phyloP scores from a whole-genome alignment of 176 grass and related monocot species.

The Oropetium thomaeum region DNA sequence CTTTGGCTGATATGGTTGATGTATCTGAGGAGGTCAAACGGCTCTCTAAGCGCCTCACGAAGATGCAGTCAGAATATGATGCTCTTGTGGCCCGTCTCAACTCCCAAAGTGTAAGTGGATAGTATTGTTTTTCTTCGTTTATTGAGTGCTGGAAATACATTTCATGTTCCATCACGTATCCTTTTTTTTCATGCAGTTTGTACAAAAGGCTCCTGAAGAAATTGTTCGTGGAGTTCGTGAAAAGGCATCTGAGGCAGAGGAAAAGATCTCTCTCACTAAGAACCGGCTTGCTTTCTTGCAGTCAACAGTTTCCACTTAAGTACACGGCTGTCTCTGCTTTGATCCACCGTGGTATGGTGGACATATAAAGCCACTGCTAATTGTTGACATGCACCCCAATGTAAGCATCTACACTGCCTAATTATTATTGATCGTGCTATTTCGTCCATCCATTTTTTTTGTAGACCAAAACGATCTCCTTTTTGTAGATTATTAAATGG shows the following conservation, averaged over 20 bases:
- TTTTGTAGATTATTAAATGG: too few relatives aligned
- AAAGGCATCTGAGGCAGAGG: slow-evolving; percentile 80
- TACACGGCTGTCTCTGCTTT: not conserved
- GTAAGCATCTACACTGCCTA: not conserved
- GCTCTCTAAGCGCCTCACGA: slow-evolving; percentile 81
- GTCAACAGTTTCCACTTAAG: slow-evolving; percentile 47
- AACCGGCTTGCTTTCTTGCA: slow-evolving; percentile 71
- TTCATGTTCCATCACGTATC: not conserved
- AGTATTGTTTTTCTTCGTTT: slow-evolving; percentile 4
- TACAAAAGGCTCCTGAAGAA: slow-evolving; percentile 86
- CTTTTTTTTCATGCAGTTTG: slow-evolving; percentile 46
- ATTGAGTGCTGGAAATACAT: not conserved
- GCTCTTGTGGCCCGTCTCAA: slow-evolving; percentile 71
- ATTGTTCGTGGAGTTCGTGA: slow-evolving; percentile 82
- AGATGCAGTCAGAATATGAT: slow-evolving; percentile 94
- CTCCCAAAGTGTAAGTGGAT: slow-evolving; percentile 57
- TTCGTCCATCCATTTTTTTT: too few relatives aligned
- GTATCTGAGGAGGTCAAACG: slow-evolving; percentile 76
- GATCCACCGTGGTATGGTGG: not conserved
- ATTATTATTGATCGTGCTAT: not conserved
- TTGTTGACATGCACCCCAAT: not conserved
- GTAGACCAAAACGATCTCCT: too few relatives aligned
- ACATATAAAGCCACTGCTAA: not conserved
- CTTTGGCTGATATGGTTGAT: slow-evolving; percentile 92
- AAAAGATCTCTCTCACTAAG: slow-evolving; percentile 87